These are phyloP conservation scores for Penicillium cataractarum DNA, from an alignment of 495 filamentous ascomycete species.

Conservation along the genomic window DNA sequence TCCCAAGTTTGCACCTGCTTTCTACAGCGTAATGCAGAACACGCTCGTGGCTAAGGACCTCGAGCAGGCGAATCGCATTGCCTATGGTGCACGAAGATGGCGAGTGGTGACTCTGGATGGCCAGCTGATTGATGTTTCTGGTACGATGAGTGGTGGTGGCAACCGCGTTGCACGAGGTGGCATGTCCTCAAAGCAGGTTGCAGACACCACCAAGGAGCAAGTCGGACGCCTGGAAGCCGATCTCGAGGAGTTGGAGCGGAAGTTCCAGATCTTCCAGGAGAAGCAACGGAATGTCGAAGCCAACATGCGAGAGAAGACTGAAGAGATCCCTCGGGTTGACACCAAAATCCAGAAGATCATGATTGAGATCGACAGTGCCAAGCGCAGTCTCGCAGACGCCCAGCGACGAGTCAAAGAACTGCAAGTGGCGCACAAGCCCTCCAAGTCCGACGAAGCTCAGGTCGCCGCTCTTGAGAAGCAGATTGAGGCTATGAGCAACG, in stretches of 20 bases:
- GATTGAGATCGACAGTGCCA: conserved; percentile 85
- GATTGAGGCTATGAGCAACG: conserved; percentile 71
- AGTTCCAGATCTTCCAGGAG: conserved; percentile 78
- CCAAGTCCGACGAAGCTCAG: conserved; percentile 73
- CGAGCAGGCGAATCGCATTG: conserved; percentile 92
- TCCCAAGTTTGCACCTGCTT: conserved; percentile 84
- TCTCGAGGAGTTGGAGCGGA: conserved; percentile 79
- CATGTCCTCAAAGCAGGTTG: conserved; percentile 93
- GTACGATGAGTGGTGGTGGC: conserved; percentile 98
- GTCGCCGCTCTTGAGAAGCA: conserved; percentile 73
- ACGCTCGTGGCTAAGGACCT: conserved; percentile 92
- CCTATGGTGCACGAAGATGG: conserved; percentile 90
- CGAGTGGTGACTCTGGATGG: conserved; percentile 94
- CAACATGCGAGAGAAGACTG: conserved; percentile 70
- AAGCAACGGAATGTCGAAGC: conserved; percentile 76
- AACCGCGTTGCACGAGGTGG: conserved; percentile 82
- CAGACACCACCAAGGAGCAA: conserved; percentile 83
- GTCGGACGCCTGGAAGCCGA: conserved; percentile 84
- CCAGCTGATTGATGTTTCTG: conserved; percentile 93
- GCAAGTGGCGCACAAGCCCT: conserved; percentile 73
- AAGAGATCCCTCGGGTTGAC: conserved; percentile 81
- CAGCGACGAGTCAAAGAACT: conserved; percentile 84
- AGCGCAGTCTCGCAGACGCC: conserved; percentile 81
- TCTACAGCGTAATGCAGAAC: conserved; percentile 90
- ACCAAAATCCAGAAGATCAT: conserved; percentile 90